A percentile compares a stretch with the other conserved stretches of the same genome.
Evolutionary conservation across 192 early-diverging fungal species (phyloP).

Genomic region (Backusella morwellensis): DNA sequence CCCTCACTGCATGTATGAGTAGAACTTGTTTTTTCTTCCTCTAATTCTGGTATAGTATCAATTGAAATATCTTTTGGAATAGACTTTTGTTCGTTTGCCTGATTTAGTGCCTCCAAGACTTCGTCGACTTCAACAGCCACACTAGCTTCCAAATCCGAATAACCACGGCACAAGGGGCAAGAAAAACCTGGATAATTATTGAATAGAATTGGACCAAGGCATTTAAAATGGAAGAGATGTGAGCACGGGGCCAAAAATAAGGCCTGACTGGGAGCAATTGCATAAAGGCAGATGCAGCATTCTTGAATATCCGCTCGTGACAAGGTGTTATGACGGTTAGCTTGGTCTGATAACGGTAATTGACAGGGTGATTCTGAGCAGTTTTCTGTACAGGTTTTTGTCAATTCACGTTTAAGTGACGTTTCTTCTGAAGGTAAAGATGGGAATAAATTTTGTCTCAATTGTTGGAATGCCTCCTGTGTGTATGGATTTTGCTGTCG

Average conservation of each 20-base stretch:
- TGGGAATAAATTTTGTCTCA: constrained; percentile 8
- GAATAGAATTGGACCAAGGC: constrained; percentile 68
- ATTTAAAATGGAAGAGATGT: constrained; percentile 86
- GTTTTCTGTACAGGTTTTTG: background rate
- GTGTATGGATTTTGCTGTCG: background rate
- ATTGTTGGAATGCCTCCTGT: constrained; percentile 14
- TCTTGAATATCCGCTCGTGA: constrained; percentile 41
- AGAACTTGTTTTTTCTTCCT: background rate
- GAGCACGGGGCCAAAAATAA: constrained; percentile 84
- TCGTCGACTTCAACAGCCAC: constrained; percentile 45
- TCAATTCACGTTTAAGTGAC: background rate
- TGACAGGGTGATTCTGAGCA: background rate
- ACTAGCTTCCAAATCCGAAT: constrained; percentile 78
- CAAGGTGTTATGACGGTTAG: background rate
- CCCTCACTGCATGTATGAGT: background rate
- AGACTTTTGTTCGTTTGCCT: background rate
- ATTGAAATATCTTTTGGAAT: background rate
- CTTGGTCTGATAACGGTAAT: background rate
- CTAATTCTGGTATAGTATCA: background rate
- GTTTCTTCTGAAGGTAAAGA: background rate
- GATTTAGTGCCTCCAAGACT: constrained; percentile 16
- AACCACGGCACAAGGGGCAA: constrained; percentile 81
- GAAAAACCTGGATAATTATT: constrained; percentile 67
- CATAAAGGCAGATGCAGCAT: constrained; percentile 83
- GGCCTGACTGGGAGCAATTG: constrained; percentile 76